Conservation (phyloP, 345 rosid genomes). For the Eucalyptus globulus region DNA sequence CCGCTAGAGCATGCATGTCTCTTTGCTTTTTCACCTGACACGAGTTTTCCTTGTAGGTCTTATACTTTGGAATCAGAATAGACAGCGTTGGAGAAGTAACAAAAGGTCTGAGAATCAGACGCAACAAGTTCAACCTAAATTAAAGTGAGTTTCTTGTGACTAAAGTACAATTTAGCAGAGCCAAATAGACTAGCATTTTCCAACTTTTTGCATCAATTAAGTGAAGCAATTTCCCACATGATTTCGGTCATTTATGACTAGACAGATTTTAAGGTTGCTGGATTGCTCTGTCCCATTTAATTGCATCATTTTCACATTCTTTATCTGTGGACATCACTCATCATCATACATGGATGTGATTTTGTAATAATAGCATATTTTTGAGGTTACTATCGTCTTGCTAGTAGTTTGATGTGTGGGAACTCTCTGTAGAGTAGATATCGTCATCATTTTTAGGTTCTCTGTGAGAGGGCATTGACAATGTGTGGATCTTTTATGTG, state of each 20-base stretch:
- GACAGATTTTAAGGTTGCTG: not conserved
- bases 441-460: not conserved
- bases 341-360: not conserved
- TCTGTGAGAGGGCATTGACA: not conserved
- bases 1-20: not conserved
- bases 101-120: constrained; percentile 17
- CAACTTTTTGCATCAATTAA: not conserved
- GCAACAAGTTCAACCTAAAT: constrained; percentile 26
- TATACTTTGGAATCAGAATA: constrained; percentile 68
- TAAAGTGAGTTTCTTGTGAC: constrained; percentile 39
- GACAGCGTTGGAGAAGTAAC: constrained; percentile 63
- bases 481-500: not conserved
- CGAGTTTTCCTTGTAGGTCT: constrained; percentile 32
- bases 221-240: not conserved
- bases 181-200: not conserved
- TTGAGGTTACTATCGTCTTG: not conserved
- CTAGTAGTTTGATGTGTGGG: not conserved
- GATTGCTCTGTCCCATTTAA: not conserved
- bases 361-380: not conserved
- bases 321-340: not conserved
- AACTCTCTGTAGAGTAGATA: not conserved
- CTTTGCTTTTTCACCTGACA: not conserved
- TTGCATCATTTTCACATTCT: not conserved
- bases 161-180: not conserved
- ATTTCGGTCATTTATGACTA: not conserved